Evolutionary conservation across 1,284 basidiomycete species (phyloP).

Genomic region (Heliocybe sulcata): DNA sequence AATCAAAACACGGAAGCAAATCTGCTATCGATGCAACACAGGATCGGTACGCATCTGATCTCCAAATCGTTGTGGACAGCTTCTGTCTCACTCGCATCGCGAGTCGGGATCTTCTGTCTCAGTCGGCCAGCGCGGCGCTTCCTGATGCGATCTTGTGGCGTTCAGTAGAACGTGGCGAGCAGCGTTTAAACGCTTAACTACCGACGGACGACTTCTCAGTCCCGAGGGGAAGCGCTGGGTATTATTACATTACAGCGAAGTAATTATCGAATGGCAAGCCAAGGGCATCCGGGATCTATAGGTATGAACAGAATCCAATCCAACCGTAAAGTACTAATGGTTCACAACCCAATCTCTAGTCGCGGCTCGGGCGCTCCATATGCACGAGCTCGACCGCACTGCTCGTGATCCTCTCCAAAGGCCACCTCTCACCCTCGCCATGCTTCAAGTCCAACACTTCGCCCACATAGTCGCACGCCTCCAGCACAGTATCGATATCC

Average conservation of each 20-base stretch:
- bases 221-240: not conserved
- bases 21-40: too few species aligned
- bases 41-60: too few species aligned
- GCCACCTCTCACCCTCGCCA: constrained; percentile 72
- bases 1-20: too few species aligned
- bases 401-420: constrained; percentile 70
- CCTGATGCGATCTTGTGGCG: too few species aligned
- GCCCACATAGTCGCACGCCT: constrained; percentile 92
- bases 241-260: not conserved
- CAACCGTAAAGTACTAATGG: not conserved
- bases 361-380: constrained; percentile 17
- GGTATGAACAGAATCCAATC: not conserved
- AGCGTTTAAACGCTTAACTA: too few species aligned
- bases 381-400: constrained; percentile 76
- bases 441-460: constrained; percentile 83
- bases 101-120: too few species aligned
- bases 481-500: constrained; percentile 84
- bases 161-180: too few species aligned
- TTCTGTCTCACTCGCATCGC: too few species aligned
- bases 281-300: not conserved
- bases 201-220: too few species aligned
- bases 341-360: not conserved
- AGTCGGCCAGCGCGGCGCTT: too few species aligned
- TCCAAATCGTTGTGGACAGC: too few species aligned
- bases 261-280: not conserved